Percentiles rank a stretch among this genome's conserved stretches.
Conservation (phyloP, 2,329 filamentous ascomycete genomes). For the Penicillium crustosum region DNA sequence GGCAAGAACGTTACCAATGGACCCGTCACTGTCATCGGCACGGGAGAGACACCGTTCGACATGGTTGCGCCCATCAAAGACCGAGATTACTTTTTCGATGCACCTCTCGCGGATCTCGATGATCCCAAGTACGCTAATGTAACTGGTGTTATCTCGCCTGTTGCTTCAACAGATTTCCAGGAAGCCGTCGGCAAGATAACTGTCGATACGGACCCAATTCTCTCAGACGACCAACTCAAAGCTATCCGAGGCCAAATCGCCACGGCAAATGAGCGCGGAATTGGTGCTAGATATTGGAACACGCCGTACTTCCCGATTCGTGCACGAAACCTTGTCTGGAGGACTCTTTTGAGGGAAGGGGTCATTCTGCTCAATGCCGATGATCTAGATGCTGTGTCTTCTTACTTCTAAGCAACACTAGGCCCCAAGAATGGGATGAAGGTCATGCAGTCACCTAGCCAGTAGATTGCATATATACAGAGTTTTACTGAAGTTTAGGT, state of each 20-base stretch:
- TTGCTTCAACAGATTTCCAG: conserved; percentile 55
- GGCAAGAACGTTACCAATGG: conserved; percentile 48
- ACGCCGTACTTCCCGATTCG: conserved; percentile 60
- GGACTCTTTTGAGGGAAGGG: conserved; percentile 55
- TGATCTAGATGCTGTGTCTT: conserved; percentile 56
- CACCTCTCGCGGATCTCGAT: conserved; percentile 49
- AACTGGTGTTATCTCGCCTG: conserved; percentile 51
- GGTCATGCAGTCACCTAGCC: not conserved
- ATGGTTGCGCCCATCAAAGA: conserved; percentile 48
- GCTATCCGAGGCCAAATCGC: conserved; percentile 54
- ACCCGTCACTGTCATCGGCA: conserved; percentile 63
- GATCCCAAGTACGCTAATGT: conserved; percentile 46
- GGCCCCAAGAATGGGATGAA: not conserved
- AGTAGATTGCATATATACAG: not conserved
- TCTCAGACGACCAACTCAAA: conserved; percentile 47
- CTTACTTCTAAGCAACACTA: conserved; percentile 27
- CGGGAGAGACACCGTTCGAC: conserved; percentile 55
- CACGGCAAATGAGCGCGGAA: conserved; percentile 56
- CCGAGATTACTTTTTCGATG: conserved; percentile 63
- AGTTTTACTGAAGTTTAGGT: not conserved
- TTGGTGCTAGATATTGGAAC: conserved; percentile 63
- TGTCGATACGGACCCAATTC: conserved; percentile 37
- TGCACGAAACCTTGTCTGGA: conserved; percentile 61
- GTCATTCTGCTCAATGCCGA: conserved; percentile 65
- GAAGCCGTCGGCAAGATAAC: conserved; percentile 41